A percentile compares a stretch with the other conserved stretches of the same genome.
These are phyloP conservation scores for Microbotryum scabiosae DNA, from an alignment of 1,284 basidiomycete genomes.

Conservation along the genomic window DNA sequence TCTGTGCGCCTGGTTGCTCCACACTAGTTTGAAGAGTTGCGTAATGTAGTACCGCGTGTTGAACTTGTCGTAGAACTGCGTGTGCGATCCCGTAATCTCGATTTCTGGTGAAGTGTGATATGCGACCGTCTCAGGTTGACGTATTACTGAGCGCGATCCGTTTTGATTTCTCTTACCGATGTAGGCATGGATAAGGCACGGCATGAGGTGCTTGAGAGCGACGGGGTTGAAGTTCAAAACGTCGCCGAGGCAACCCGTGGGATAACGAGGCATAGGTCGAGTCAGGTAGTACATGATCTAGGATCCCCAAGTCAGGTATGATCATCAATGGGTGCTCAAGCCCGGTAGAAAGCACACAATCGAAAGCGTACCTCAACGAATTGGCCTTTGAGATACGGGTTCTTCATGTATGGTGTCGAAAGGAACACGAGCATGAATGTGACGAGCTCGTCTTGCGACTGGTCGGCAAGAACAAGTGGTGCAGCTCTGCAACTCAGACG, in stretches of 20 bases:
- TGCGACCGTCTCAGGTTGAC: too few relatives aligned
- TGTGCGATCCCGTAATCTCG: slow-evolving; percentile 91
- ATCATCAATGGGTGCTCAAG: neutral
- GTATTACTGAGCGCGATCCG: neutral
- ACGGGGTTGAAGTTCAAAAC: slow-evolving; percentile 74
- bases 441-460: slow-evolving; percentile 65
- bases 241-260: slow-evolving; percentile 69
- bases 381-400: slow-evolving; percentile 96
- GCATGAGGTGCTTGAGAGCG: slow-evolving; percentile 81
- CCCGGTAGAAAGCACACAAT: neutral
- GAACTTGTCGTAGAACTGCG: slow-evolving; percentile 98
- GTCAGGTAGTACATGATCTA: slow-evolving; percentile 75
- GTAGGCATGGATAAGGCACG: slow-evolving; percentile 88
- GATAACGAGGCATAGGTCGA: slow-evolving; percentile 45
- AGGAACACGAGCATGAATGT: slow-evolving; percentile 86
- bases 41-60: slow-evolving; percentile 49
- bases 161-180: slow-evolving; percentile 54
- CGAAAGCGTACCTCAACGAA: slow-evolving; percentile 66
- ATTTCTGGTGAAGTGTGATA: slow-evolving; percentile 57
- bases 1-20: slow-evolving; percentile 79
- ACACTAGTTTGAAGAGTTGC: slow-evolving; percentile 73
- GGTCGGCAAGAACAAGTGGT: slow-evolving; percentile 74
- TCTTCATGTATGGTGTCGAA: slow-evolving; percentile 93
- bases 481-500: slow-evolving; percentile 49
- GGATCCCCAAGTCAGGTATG: too few relatives aligned